Evolutionary conservation across 768 basidiomycete genomes (phyloP), one percentile per base, ranked within the genome.

Genomic region (Hypholoma sublateritium): DNA sequence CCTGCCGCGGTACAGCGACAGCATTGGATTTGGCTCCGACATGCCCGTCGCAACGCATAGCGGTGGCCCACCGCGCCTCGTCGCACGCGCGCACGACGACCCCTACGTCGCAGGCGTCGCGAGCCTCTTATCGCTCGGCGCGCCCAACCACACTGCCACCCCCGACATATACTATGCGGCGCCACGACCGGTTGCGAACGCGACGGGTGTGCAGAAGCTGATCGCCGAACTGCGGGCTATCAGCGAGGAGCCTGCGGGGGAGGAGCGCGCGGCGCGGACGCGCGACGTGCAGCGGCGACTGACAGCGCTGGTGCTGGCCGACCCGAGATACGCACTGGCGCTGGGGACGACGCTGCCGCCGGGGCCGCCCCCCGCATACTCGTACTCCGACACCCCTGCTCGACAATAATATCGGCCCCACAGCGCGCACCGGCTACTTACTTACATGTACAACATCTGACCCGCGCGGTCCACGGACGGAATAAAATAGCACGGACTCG

Each of bases 291-390:
- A 44, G 41, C 39, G 28, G 11, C 39, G 42, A 2, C 14, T 53
- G 7, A 34, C 41, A 12, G 28, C 25, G 19, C 28, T 53, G 17
- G 51, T 53, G 13, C 24, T 53, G 42, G 41, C 51, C 13, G 51
- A 53, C 41, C 51, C 51, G 5, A 11, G 51, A 34, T 53, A 53
- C 22, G 25, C 6, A 12, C 25, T 53, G 12, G 36, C 13, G 16
- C 13, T 50, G 16, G 16, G 19, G 9, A n/a, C 49, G 13, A n/a
- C 16, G 17, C 12, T 37, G 9, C 39, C 41, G 17, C n/a, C 24
- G 25, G 51, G 25, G 5, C 51, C 51, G 24, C 51, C 51, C n/a
- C 51, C 51, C 5, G 42, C 51, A 19, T 53, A 53, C 24, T 24
- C 51, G 5, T 39, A 53, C 11, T 24, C 16, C 6, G 28, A 32